Base-by-base conservation (phyloP, 495 filamentous ascomycete species). In the Aspergillus mulundensis region DNA sequence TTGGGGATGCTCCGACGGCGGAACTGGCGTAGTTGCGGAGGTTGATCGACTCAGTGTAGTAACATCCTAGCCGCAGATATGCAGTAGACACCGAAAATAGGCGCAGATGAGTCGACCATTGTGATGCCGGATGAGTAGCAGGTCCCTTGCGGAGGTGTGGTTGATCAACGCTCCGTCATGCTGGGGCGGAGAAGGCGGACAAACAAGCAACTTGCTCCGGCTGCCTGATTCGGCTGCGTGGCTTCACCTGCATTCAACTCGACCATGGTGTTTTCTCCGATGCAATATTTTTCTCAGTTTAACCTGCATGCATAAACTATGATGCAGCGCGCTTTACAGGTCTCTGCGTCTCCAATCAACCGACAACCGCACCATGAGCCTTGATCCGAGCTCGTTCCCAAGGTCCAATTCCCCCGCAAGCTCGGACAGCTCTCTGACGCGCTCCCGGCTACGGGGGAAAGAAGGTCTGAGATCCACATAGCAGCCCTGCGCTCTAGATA, bases 381-480 rank as follows among this genome's bases (percentile, higher is more conserved):
- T 88, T 77, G 87, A 89, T 74, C 76, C 85, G 43, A 76, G 77
- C 68, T 74, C 79, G 60, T 79, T 82, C 66, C 79, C 81, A 61
- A 82, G 84, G 67, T 87, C 87, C 58, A 74, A 80, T 63, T 91
- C 88, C 57, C 87, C 88, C 60, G 81, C 87, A 68, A 87, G 84
- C 78, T 90, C 87, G 71, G 87, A 86, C 32, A 84, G 82, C 68
- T 87, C 84, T 56, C 85, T 87, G 44, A 85, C 87, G 44, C 81
- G 82, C 38, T 79, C 81, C 56, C 80, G 83, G 59, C 62, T 69
- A 60, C 73, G 75, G 57, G 67, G 74, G 44, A 77, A 81, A 57
- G 77, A 82, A 70, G 79, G 79, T 81, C 50, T 57, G 72, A 54
- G 28, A 41, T 41, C 45, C 34, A 23, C 5, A 23, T 10, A 32